Evolutionary conservation across 176 grass and related monocot species (phyloP).

Genomic region (Alopecurus myosuroides): DNA sequence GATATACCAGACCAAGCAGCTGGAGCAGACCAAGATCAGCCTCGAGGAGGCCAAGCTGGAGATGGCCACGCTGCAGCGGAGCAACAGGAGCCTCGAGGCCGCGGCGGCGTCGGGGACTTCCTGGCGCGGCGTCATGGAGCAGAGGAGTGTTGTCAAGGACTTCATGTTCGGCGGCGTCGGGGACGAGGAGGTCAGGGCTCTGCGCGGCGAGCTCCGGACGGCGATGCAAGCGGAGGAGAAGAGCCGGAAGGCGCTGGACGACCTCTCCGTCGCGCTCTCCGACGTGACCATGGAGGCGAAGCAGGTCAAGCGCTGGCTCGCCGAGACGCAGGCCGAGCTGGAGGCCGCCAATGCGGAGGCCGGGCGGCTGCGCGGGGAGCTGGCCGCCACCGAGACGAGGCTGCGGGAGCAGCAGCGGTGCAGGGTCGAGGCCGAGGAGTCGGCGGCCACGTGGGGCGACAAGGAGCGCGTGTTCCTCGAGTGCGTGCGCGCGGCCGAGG

Average conservation of each 20-base stretch:
- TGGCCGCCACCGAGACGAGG: constrained; percentile 19
- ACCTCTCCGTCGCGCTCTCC: constrained; percentile 64
- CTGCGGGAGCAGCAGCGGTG: constrained; percentile 42
- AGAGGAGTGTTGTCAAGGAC: constrained; percentile 44
- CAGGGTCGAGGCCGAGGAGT: constrained; percentile 64
- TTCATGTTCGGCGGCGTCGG: constrained; percentile 42
- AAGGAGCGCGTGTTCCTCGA: constrained; percentile 73
- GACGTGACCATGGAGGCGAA: constrained; percentile 76
- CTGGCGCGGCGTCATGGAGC: constrained; percentile 3
- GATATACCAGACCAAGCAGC: constrained; percentile 72
- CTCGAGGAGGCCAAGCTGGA: constrained; percentile 92
- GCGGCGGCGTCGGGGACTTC: not conserved
- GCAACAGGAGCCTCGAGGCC: constrained; percentile 26
- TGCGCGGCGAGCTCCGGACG: constrained; percentile 37
- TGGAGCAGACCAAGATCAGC: constrained; percentile 91
- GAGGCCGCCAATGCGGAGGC: constrained; percentile 46
- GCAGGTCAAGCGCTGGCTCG: constrained; percentile 55
- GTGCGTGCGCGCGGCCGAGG: constrained; percentile 80
- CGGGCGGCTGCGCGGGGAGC: constrained; percentile 8
- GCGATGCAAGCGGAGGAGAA: constrained; percentile 67
- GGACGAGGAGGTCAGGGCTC: constrained; percentile 52
- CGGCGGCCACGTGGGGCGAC: constrained; percentile 47
- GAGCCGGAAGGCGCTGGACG: constrained; percentile 73
- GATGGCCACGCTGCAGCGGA: constrained; percentile 42
- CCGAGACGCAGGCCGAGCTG: constrained; percentile 50